These are phyloP conservation scores for Aspergillus baeticus DNA, from an alignment of 495 filamentous ascomycete species.

Conservation along the genomic window DNA sequence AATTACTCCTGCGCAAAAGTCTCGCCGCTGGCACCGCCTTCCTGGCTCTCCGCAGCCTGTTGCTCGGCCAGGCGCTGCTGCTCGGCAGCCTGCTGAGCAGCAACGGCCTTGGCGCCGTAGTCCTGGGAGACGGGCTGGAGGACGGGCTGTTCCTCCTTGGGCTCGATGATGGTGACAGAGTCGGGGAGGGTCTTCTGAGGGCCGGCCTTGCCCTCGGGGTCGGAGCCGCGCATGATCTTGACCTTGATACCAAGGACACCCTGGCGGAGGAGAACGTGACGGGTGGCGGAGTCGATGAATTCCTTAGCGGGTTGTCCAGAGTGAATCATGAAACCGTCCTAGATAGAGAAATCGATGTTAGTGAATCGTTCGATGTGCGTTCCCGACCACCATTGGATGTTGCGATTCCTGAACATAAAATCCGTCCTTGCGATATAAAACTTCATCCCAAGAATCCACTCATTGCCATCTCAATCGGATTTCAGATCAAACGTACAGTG, in stretches of 20 bases:
- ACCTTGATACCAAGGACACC: constrained; percentile 99
- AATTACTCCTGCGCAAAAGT: constrained; percentile 48
- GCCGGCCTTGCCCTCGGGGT: constrained; percentile 98
- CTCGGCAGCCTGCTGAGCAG: constrained; percentile 81
- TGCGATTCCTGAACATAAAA: background rate
- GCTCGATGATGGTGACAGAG: constrained; percentile 98
- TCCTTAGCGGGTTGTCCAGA: constrained; percentile 98
- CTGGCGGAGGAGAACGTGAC: constrained; percentile 98
- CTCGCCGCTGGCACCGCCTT: constrained; percentile 45
- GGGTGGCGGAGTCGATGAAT: constrained; percentile 97
- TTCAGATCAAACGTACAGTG: constrained; percentile 61
- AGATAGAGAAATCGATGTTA: constrained; percentile 10
- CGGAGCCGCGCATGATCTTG: constrained; percentile 99
- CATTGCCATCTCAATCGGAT: too few species aligned
- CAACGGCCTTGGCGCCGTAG: constrained; percentile 94
- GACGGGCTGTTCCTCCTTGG: constrained; percentile 95
- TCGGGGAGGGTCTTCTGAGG: constrained; percentile 96
- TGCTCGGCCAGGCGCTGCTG: constrained; percentile 64
- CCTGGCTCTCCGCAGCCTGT: constrained; percentile 49
- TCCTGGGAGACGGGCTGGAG: constrained; percentile 94
- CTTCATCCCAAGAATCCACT: background rate
- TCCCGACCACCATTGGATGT: background rate
- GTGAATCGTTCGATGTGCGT: background rate
- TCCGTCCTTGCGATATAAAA: background rate
- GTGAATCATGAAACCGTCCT: constrained; percentile 99